These are phyloP conservation scores for Metschnikowia lachancei DNA, from an alignment of 805 yeast species.

Conservation along the genomic window DNA sequence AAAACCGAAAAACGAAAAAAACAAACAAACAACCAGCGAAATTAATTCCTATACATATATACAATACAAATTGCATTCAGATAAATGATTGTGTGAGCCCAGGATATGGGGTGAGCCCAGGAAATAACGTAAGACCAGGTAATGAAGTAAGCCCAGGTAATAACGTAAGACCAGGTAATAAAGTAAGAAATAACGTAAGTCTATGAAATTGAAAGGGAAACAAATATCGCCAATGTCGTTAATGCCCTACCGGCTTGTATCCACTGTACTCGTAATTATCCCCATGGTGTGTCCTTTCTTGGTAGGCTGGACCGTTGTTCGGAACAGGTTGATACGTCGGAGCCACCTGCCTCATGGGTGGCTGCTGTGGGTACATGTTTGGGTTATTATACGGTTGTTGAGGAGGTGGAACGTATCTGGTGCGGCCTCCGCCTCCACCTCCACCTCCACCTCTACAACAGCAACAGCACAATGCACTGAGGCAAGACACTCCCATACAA, in stretches of 20 bases:
- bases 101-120: too few relatives aligned
- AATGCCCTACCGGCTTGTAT: constrained; percentile 15
- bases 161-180: too few relatives aligned
- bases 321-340: constrained; percentile 17
- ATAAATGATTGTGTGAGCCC: not conserved
- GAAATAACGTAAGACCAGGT: too few relatives aligned
- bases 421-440: constrained; percentile 21
- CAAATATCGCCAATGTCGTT: too few relatives aligned
- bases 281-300: constrained; percentile 8
- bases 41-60: constrained; percentile 11
- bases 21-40: not conserved
- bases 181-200: too few relatives aligned
- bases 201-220: too few relatives aligned
- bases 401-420: constrained; percentile 20
- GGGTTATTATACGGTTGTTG: constrained; percentile 29
- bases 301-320: not conserved
- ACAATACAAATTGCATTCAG: constrained; percentile 14
- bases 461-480: constrained; percentile 48
- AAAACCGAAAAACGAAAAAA: not conserved
- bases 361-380: constrained; percentile 33
- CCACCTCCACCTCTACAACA: constrained; percentile 38
- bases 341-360: constrained; percentile 16
- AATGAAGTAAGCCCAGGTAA: not conserved
- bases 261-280: constrained; percentile 11
- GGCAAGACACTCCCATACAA: constrained; percentile 49